Percentiles rank a stretch among this genome's conserved stretches.
Evolutionary conservation across 1,139 yeast species (phyloP).

Genomic region (Suhomyces terraborum): DNA sequence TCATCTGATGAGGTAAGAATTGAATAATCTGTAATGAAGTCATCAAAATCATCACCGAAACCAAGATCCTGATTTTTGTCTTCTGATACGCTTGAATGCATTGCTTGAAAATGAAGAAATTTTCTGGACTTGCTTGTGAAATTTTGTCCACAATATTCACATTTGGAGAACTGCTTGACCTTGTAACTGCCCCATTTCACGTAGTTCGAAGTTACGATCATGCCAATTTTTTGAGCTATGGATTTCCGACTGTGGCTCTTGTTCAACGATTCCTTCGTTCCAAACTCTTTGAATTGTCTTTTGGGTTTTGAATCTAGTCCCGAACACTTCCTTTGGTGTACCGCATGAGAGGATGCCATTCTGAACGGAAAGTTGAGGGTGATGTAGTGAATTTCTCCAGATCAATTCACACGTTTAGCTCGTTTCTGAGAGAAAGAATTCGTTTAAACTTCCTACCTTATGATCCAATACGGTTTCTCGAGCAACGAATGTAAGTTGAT

Average conservation of each 20-base stretch:
- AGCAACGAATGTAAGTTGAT: no score
- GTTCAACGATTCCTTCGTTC: no score
- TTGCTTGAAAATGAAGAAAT: slow-evolving; percentile 8
- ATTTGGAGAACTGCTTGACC: background rate
- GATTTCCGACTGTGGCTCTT: slow-evolving; percentile 2
- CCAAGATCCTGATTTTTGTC: background rate
- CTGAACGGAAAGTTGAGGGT: no score
- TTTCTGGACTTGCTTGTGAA: slow-evolving; percentile 6
- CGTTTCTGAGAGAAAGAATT: no score
- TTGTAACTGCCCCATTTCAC: background rate
- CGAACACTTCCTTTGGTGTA: no score
- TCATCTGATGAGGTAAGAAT: slow-evolving; percentile 13
- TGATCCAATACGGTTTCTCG: no score
- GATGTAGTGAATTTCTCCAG: no score
- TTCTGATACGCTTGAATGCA: background rate
- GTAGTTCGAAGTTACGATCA: background rate
- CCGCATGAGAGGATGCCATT: no score
- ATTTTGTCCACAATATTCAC: background rate
- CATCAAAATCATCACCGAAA: background rate
- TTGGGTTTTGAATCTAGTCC: no score
- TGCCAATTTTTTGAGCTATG: background rate
- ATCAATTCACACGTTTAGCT: no score
- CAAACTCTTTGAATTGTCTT: no score
- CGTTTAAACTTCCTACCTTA: no score
- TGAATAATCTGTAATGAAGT: slow-evolving; percentile 7